phyloP scores from a whole-genome alignment of 768 basidiomycete genomes.

The Baorangia bicolor region DNA sequence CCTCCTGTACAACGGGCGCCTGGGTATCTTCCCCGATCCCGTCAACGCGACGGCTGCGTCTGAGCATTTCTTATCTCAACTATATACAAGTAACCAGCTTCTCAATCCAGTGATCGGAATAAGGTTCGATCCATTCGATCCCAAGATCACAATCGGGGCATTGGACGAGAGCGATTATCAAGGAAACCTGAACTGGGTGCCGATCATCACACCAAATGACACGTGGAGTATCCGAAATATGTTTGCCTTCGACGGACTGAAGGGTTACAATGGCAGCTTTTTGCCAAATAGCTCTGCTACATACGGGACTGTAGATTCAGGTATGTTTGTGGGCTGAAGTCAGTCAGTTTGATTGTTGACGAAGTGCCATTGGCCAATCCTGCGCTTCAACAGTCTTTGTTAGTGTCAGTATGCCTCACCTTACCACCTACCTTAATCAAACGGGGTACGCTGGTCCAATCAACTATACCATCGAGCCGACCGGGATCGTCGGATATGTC shows the following conservation, averaged over 20 bases:
- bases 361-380: not conserved
- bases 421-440: constrained; percentile 6
- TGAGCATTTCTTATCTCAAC: constrained; percentile 12
- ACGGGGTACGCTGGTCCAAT: constrained; percentile 15
- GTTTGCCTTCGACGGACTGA: constrained; percentile 14
- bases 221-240: constrained; percentile 8
- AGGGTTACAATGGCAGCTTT: constrained; percentile 20
- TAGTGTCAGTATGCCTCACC: not conserved
- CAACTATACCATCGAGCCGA: constrained; percentile 6
- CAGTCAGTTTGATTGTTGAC: not conserved
- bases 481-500: constrained; percentile 11
- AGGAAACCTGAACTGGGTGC: constrained; percentile 23
- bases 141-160: constrained; percentile 28
- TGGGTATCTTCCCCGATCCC: constrained; percentile 24
- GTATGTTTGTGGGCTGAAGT: not conserved
- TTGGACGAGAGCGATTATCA: constrained; percentile 23
- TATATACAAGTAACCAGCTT: constrained; percentile 15
- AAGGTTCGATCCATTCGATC: constrained; percentile 22
- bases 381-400: constrained; percentile 5
- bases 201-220: constrained; percentile 13
- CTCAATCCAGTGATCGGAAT: constrained; percentile 25
- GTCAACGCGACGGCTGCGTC: constrained; percentile 18
- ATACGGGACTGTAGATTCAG: constrained; percentile 11
- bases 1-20: constrained; percentile 21
- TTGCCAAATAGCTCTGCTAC: constrained; percentile 4